Evolutionary conservation across 2,329 filamentous ascomycete species (phyloP), one percentile per base, ranked within the genome.

Genomic region (Cyanodermella asteris): DNA sequence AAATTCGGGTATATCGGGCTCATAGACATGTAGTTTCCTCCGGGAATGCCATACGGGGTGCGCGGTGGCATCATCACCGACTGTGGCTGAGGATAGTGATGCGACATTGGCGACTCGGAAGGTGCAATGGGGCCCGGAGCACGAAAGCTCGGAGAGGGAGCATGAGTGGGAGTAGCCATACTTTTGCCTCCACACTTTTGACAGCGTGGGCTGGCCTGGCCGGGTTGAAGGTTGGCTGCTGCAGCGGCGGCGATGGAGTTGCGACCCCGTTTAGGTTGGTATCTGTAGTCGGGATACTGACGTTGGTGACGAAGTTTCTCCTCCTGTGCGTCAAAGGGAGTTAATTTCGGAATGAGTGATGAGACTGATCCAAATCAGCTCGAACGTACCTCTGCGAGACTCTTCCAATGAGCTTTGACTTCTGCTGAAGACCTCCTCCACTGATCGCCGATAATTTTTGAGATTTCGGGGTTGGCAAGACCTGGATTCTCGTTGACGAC

Each of bases 371-470:
- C n/a, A 34, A 25, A 20, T 21, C n/a, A 13, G 12, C 11, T 7
- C 12, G 16, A 12, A 13, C 40, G 34, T 50, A 72, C 76, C 51
- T 90, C 80, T 31, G 87, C 87, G 28, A 91, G 63, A 31, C 63
- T 61, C 47, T 87, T 91, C 87, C 87, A 97, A 45, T 72, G 64
- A 34, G 70, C 65, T 50, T 91, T 91, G 29, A 71, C 61, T 26
- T 75, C 66, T 13, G 72, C 61, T 4, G 69, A 52, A 41, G 90
- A 71, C 28, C 69, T 63, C 40, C 73, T 70, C 87, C 87, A 97
- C 63, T 82, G 73, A 45, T 80, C 68, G 26, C 84, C 84, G 37
- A 94, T 91, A 38, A 94, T 90, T 51, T 93, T 93, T 35, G 84
- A 93, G 38, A 94, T 91, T 26, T 93, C 80, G 3, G 84, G 84